Evolutionary conservation across 495 filamentous ascomycete species (phyloP).

Genomic region (Diplogelasinospora grovesii): DNA sequence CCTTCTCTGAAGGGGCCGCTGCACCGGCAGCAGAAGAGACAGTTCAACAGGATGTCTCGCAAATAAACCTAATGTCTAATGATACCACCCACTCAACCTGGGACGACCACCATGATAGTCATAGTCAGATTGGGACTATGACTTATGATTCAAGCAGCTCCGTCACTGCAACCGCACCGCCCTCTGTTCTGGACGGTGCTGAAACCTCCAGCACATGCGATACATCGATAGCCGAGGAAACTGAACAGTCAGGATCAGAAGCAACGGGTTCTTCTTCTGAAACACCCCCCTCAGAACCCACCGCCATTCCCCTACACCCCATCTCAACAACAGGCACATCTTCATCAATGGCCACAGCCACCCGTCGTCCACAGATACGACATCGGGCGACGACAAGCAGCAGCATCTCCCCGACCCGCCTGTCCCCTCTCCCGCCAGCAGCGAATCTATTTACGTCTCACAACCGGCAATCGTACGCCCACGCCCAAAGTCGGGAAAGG

Average conservation of each 20-base stretch:
- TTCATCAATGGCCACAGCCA: constrained; percentile 1
- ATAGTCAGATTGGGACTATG: too few relatives aligned
- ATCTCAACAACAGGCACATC: too few relatives aligned
- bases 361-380: constrained; percentile 15
- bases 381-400: constrained; percentile 26
- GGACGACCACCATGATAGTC: too few relatives aligned
- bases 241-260: constrained; percentile 5
- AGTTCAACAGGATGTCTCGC: constrained; percentile 33
- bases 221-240: constrained; percentile 1
- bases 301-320: too few relatives aligned
- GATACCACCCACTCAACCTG: constrained; percentile 11
- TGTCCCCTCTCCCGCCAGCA: constrained; percentile 65
- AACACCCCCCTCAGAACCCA: too few relatives aligned
- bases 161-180: constrained; percentile 8
- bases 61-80: constrained; percentile 36
- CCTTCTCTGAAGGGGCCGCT: constrained; percentile 24
- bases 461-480: constrained; percentile 28
- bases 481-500: too few relatives aligned
- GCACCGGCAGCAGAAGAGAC: constrained; percentile 4
- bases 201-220: constrained; percentile 2
- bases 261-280: too few relatives aligned
- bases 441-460: constrained; percentile 59
- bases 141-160: constrained; percentile 5
- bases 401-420: constrained; percentile 44
- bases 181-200: constrained; percentile 9